A percentile compares a stretch with the other conserved stretches of the same genome.
These are phyloP conservation scores for Filosporella fistucella DNA, from an alignment of 495 filamentous ascomycete genomes.

Conservation along the genomic window DNA sequence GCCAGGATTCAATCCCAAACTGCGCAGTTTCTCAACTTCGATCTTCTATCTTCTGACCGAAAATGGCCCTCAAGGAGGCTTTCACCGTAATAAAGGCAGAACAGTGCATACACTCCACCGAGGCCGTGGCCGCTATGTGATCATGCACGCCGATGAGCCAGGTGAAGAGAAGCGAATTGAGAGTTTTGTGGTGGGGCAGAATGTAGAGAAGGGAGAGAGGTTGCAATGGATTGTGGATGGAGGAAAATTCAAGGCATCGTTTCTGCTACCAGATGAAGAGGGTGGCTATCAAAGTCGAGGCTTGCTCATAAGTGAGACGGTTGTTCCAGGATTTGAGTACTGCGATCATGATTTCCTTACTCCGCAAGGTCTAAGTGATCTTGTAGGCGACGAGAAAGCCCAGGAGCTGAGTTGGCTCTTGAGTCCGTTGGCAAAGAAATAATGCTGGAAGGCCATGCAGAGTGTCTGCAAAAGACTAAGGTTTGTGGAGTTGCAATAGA, in stretches of 20 bases:
- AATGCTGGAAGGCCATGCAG: too few species aligned
- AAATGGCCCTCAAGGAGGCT: conserved; percentile 44
- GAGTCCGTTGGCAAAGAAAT: conserved; percentile 22
- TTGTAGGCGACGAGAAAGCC: conserved; percentile 42
- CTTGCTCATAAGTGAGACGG: conserved; percentile 62
- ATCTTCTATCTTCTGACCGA: conserved; percentile 64
- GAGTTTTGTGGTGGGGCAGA: conserved; percentile 55
- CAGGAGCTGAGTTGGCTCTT: conserved; percentile 48
- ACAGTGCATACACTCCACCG: conserved; percentile 59
- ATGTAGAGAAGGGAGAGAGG: conserved; percentile 51
- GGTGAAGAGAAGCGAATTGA: conserved; percentile 43
- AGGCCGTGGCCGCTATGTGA: conserved; percentile 55
- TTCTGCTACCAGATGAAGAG: conserved; percentile 45
- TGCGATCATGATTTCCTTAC: conserved; percentile 59
- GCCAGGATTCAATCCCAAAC: conserved; percentile 29
- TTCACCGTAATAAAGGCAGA: conserved; percentile 55
- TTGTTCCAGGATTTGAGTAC: conserved; percentile 63
- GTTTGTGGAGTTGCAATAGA: too few species aligned
- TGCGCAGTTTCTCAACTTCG: conserved; percentile 42
- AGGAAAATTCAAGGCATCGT: conserved; percentile 58
- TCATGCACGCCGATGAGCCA: conserved; percentile 50
- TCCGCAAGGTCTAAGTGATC: conserved; percentile 33
- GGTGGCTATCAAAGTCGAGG: conserved; percentile 32
- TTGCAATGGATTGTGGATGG: conserved; percentile 68
- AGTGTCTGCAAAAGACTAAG: too few species aligned